Percentiles rank a stretch among this genome's conserved stretches.
These are phyloP conservation scores for Thalia dealbata DNA, from an alignment of 176 grass and related monocot species.

Conservation along the genomic window DNA sequence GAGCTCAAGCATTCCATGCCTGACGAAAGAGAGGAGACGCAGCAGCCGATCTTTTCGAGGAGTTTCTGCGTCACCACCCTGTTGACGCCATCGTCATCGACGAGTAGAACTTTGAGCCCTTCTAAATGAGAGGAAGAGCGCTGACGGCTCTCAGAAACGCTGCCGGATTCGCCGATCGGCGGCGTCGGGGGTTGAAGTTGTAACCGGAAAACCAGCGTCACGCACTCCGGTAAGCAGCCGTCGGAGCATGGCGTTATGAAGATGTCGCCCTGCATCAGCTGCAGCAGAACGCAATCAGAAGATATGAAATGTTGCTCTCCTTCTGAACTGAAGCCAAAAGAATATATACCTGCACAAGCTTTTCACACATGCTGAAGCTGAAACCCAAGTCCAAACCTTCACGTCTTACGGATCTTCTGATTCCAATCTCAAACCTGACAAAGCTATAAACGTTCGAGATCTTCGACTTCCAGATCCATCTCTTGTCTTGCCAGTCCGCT, in stretches of 20 bases:
- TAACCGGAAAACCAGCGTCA: slow-evolving; percentile 68
- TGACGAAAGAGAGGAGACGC: slow-evolving; percentile 37
- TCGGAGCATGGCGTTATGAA: slow-evolving; percentile 47
- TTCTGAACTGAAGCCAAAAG: not conserved
- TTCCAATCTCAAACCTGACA: slow-evolving; percentile 35
- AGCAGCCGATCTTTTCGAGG: slow-evolving; percentile 59
- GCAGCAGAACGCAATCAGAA: slow-evolving; percentile 10
- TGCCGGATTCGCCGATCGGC: slow-evolving; percentile 20
- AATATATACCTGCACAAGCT: slow-evolving; percentile 40
- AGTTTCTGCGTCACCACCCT: slow-evolving; percentile 48
- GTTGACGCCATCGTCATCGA: slow-evolving; percentile 55
- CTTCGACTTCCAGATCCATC: slow-evolving; percentile 30
- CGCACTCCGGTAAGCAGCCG: slow-evolving; percentile 47
- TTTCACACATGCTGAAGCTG: slow-evolving; percentile 42
- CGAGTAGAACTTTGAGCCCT: slow-evolving; percentile 53
- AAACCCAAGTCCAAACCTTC: slow-evolving; percentile 53
- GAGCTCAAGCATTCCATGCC: slow-evolving; percentile 46
- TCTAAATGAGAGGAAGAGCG: slow-evolving; percentile 22
- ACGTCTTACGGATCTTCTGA: slow-evolving; percentile 28
- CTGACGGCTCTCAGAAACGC: slow-evolving; percentile 26
- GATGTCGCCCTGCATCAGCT: slow-evolving; percentile 95
- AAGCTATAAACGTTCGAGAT: slow-evolving; percentile 23
- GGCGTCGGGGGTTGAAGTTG: slow-evolving; percentile 32
- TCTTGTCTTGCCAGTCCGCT: slow-evolving; percentile 31
- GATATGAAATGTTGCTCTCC: too few species aligned